Evolutionary conservation across 306 rosid genomes (phyloP).

Genomic region (Oemleria cerasiformis): DNA sequence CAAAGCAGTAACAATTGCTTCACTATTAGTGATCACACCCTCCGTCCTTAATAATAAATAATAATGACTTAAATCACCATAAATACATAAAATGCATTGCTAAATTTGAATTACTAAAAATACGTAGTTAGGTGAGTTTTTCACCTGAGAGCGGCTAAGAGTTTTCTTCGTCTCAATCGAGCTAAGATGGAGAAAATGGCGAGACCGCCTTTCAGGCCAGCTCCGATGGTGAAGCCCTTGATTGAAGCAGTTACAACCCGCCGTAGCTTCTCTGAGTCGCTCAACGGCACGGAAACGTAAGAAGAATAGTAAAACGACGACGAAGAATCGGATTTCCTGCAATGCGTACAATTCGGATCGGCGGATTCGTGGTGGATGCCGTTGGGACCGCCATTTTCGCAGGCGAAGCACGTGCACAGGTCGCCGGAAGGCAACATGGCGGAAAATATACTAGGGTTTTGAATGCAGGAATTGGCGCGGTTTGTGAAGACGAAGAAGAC

Average conservation of each 20-base stretch:
- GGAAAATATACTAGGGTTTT: slow-evolving; percentile 21
- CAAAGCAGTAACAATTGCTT: slow-evolving; percentile 60
- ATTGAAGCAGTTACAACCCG: slow-evolving; percentile 62
- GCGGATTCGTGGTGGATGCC: slow-evolving; percentile 20
- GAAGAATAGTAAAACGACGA: slow-evolving; percentile 30
- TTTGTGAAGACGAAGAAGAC: neutral
- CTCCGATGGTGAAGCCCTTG: slow-evolving; percentile 90
- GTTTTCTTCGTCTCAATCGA: slow-evolving; percentile 61
- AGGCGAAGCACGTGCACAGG: slow-evolving; percentile 22
- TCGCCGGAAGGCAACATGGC: slow-evolving; percentile 51
- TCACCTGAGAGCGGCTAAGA: slow-evolving; percentile 54
- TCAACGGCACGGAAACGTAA: slow-evolving; percentile 34
- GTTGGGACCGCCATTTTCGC: slow-evolving; percentile 22
- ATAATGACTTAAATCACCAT: neutral
- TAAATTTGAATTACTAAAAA: neutral
- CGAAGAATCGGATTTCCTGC: slow-evolving; percentile 26
- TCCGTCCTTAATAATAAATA: slow-evolving; percentile 42
- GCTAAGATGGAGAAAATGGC: slow-evolving; percentile 82
- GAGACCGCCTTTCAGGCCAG: slow-evolving; percentile 92
- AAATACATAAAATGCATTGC: neutral
- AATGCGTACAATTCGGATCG: slow-evolving; percentile 32
- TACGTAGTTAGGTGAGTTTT: neutral
- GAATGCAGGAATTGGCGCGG: neutral
- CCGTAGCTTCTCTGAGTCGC: slow-evolving; percentile 58
- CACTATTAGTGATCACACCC: slow-evolving; percentile 53